Conservation (phyloP, 768 basidiomycete species). For the Lenzites betulinus region DNA sequence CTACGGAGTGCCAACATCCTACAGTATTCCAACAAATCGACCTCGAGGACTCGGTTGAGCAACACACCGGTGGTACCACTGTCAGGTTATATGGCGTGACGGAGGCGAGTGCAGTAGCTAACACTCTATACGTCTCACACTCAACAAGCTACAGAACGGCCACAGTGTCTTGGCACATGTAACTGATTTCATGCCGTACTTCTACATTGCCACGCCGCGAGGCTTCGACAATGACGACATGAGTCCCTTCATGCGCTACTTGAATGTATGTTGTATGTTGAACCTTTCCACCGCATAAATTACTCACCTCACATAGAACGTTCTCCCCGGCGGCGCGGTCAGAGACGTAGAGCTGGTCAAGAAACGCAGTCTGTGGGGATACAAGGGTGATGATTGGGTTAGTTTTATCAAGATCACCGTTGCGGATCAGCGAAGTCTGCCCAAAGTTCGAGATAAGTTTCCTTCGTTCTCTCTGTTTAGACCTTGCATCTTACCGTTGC, state of each 20-base stretch:
- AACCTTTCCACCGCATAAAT: background rate
- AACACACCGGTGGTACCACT: constrained; percentile 42
- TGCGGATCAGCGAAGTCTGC: constrained; percentile 70
- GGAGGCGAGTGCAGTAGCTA: constrained; percentile 48
- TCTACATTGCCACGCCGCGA: constrained; percentile 85
- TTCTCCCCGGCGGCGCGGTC: constrained; percentile 43
- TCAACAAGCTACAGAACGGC: constrained; percentile 53
- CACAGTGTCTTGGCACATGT: constrained; percentile 89
- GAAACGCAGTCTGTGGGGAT: constrained; percentile 84
- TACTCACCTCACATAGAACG: constrained; percentile 31
- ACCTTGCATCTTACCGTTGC: constrained; percentile 7
- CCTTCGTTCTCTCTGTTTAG: constrained; percentile 27
- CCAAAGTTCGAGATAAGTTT: constrained; percentile 90
- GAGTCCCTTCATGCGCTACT: constrained; percentile 57
- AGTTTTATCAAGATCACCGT: constrained; percentile 87
- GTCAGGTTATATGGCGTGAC: constrained; percentile 90
- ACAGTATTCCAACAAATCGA: constrained; percentile 97
- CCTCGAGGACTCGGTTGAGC: constrained; percentile 66
- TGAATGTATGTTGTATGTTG: constrained; percentile 69
- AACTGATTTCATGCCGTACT: constrained; percentile 86
- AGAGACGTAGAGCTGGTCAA: constrained; percentile 57
- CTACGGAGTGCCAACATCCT: background rate
- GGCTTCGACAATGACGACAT: constrained; percentile 77
- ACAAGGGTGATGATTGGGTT: constrained; percentile 74
- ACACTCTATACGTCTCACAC: too few species aligned